Evolutionary conservation across 805 yeast species (phyloP), one percentile per base, ranked within the genome.

Genomic region (Kodamaea hsintzibuensis): DNA sequence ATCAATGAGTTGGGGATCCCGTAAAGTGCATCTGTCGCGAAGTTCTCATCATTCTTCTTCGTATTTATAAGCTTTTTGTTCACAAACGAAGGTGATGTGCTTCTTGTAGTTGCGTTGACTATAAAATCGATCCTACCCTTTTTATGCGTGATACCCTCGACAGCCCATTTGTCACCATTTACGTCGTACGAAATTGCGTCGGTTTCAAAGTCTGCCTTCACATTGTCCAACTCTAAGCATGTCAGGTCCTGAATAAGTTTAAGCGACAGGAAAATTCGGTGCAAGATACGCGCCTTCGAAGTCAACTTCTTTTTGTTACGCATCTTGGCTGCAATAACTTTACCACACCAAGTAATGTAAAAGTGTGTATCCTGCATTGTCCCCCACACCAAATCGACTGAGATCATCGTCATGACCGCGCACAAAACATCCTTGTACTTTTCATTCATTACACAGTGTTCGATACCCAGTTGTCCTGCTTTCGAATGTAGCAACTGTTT

Each of bases 301-400:
- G 92, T 85, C 18, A 90, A 68, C 56, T 81, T 82, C 60, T 85
- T 71, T 64, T 91, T 82, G 51, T 75, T 78, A 44, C 73, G 73
- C 85, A 86, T 85, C 62, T 93, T 83, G 59, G 83, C 80, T 35
- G 82, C 81, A 22, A 91, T 86, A 53, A 89, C 85, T 53, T 80
- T 81, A 57, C 89, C 93, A 71, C 96, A 88, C 61, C 91, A 83
- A 52, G 83, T 81, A 51, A 91, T 75, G 70, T 89, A 89, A 54
- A 84, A 80, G 57, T 83, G 84, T 63, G 96, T 89, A 60, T 88
- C 95, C 52, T 88, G 85, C 92, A 89, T 88, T 0, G 93, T 84
- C 2, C 97, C 96, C 90, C 96, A 88, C 13, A 89, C 92, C 50
- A 89, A 85, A 70, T 91, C 96, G 50, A 91, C 88, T 6, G 92